A percentile compares a stretch with the other conserved stretches of the same genome.
Conservation (phyloP, 2,329 filamentous ascomycete genomes). For the Triangularia setosa region DNA sequence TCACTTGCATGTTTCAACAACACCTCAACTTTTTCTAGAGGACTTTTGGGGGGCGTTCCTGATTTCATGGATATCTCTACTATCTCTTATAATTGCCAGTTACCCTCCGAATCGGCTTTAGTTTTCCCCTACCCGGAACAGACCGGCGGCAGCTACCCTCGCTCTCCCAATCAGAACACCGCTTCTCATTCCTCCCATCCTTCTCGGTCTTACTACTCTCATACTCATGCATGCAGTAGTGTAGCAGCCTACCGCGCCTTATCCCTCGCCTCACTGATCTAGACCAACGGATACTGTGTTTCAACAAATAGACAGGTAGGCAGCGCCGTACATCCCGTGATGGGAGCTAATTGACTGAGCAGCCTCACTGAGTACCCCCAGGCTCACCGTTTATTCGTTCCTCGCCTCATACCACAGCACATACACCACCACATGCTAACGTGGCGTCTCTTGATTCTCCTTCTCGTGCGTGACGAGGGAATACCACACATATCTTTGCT, state of each 20-base stretch:
- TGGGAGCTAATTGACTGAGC: not conserved
- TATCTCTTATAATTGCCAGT: not conserved
- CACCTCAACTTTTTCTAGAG: not conserved
- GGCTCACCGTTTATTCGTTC: not conserved
- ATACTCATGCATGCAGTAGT: not conserved
- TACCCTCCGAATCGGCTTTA: not conserved
- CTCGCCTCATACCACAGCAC: not conserved
- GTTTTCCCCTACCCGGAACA: not conserved
- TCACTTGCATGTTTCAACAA: not conserved
- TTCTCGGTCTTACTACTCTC: not conserved
- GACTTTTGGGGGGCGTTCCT: not conserved
- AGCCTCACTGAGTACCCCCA: not conserved
- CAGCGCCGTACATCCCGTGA: not conserved
- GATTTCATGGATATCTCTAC: not conserved
- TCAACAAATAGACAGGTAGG: not conserved
- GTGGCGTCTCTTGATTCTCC: not conserved
- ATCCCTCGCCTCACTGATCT: not conserved
- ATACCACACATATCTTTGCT: not conserved
- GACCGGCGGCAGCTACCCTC: not conserved
- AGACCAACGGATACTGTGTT: not conserved
- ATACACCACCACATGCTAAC: not conserved
- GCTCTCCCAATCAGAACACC: not conserved
- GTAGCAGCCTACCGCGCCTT: not conserved
- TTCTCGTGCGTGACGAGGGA: not conserved
- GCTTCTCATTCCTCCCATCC: not conserved